Base-by-base conservation (phyloP, 176 grass and related monocot species). In the Oryza australiensis region DNA sequence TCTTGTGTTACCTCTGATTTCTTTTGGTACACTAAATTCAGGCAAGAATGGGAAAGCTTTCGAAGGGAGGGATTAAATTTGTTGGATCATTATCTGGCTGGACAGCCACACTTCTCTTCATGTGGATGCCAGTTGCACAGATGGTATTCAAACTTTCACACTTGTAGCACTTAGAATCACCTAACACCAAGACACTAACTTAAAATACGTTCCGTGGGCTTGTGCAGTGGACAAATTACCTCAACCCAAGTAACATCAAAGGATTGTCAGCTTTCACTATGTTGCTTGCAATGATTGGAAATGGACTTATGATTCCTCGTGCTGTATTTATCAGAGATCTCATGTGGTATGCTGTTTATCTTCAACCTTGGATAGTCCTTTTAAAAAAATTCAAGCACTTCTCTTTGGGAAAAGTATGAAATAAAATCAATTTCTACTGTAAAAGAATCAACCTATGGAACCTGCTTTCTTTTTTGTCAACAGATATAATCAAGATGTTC, bases 61-160 rank as follows among this genome's bases (percentile, higher is more conserved):
- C 96, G 1, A 77, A 86, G 16, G 84, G 63, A 88, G 82, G 93
- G 9, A 48, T 32, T 37, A 87, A 76, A 43, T 88, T 95, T 82
- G 91, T 95, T 55, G 80, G 91, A 64, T 94, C 91, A 63, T 67
- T 95, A 42, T 99, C 96, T 85, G 96, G 96, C 71, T 95, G 96
- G 96, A 99, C 96, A 30, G 96, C 96, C 77, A 99, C 96, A 26
- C 89, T 99, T 89, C 91, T 99, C 30, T 99, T 99, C 87, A 99
- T 95, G 96, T 99, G 96, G 96, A 94, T 94, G 89, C 96, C 96
- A 49, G 78, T 99, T 84, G 89, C 96, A 26, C 93, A 99, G 55
- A 99, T 94, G 96, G 93, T 99, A 90, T 79, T 64, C 12, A 66
- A 75, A 84, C 60, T 80, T 78, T 73, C 63, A 48, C 66, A 66